These are phyloP conservation scores for Daldinia vernicosa DNA, from an alignment of 495 filamentous ascomycete species.

Conservation along the genomic window DNA sequence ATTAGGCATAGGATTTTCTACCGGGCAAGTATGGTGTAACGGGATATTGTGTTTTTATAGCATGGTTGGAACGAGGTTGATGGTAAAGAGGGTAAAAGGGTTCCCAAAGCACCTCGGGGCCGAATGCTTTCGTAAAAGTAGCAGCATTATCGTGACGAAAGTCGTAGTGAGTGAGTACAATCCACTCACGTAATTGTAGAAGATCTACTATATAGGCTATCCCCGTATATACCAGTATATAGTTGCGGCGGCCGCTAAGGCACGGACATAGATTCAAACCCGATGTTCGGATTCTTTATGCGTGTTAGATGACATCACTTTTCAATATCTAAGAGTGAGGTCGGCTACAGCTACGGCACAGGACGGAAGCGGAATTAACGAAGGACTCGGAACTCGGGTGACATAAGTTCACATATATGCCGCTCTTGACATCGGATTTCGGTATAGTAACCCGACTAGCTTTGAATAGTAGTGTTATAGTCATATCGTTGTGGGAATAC, in stretches of 20 bases:
- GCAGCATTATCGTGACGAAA: background rate
- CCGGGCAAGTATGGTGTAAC: background rate
- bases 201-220: background rate
- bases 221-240: conserved; percentile 1
- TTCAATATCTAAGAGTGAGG: conserved; percentile 5
- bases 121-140: background rate
- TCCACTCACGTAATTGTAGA: background rate
- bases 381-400: background rate
- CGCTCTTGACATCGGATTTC: conserved; percentile 9
- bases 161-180: background rate
- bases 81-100: background rate
- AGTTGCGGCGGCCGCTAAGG: background rate
- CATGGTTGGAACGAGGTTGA: background rate
- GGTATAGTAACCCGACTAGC: conserved; percentile 1
- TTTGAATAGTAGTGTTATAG: background rate
- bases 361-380: conserved; percentile 1
- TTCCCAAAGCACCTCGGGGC: background rate
- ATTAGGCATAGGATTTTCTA: background rate
- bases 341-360: conserved; percentile 7
- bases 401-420: background rate
- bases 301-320: conserved; percentile 11
- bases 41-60: background rate
- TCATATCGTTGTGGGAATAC: background rate
- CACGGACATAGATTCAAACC: background rate
- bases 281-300: conserved; percentile 17